These are phyloP conservation scores for Trichoderma sp. DNA, from an alignment of 2,329 filamentous ascomycete species.

Conservation along the genomic window DNA sequence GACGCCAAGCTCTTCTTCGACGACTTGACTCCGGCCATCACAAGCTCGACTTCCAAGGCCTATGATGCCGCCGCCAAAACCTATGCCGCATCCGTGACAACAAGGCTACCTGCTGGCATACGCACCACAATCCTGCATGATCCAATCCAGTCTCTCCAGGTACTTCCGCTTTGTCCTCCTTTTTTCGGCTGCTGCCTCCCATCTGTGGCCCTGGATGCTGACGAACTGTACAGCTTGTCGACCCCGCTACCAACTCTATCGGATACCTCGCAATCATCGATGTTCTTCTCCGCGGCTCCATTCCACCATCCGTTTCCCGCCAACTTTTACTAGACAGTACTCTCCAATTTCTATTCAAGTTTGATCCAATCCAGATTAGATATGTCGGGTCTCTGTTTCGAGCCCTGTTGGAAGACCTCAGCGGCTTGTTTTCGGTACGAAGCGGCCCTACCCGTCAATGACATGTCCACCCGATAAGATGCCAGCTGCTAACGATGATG, in stretches of 20 bases:
- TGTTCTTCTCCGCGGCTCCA: conserved; percentile 36
- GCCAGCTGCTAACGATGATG: conserved; percentile 21
- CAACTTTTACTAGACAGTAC: conserved; percentile 44
- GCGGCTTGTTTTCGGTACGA: conserved; percentile 47
- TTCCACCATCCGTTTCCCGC: conserved; percentile 37
- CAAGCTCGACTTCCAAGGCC: conserved; percentile 34
- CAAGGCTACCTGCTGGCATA: conserved; percentile 41
- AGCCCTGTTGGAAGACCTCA: conserved; percentile 47
- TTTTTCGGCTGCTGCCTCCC: not conserved
- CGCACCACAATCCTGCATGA: conserved; percentile 37
- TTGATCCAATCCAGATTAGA: conserved; percentile 55
- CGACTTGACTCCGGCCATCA: conserved; percentile 43
- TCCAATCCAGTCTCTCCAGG: conserved; percentile 46
- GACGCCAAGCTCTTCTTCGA: conserved; percentile 38
- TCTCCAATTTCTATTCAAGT: conserved; percentile 49
- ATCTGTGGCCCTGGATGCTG: not conserved
- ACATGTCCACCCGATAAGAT: not conserved
- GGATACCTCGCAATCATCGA: conserved; percentile 54
- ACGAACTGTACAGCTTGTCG: conserved; percentile 42
- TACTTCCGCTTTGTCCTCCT: conserved; percentile 28
- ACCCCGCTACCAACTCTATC: conserved; percentile 53
- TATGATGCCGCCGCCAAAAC: conserved; percentile 45
- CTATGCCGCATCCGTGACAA: conserved; percentile 44
- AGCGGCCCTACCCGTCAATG: too few relatives aligned
- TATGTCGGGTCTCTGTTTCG: conserved; percentile 50